These are phyloP conservation scores for Diaporthe amygdali DNA, from an alignment of 2,329 filamentous ascomycete species.

Conservation along the genomic window DNA sequence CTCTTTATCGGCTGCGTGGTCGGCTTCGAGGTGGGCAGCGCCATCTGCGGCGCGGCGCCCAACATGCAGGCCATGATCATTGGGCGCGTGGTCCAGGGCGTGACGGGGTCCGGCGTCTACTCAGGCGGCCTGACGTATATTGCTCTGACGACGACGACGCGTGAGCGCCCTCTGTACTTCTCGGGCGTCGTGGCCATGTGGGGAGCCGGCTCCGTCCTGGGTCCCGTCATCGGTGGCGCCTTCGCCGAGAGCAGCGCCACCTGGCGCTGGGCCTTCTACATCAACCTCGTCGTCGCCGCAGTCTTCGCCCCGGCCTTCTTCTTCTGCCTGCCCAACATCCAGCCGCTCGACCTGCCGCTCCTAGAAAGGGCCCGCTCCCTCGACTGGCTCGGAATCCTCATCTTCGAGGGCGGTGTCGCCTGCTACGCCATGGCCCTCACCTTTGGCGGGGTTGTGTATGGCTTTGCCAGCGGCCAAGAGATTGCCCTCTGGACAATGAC, in stretches of 20 bases:
- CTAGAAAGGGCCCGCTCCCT: slow-evolving; percentile 28
- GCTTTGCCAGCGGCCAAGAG: slow-evolving; percentile 20
- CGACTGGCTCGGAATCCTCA: slow-evolving; percentile 38
- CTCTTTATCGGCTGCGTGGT: background rate
- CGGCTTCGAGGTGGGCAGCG: slow-evolving; percentile 24
- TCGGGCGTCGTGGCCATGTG: slow-evolving; percentile 31
- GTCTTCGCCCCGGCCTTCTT: background rate
- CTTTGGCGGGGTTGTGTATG: slow-evolving; percentile 14
- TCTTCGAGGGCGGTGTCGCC: slow-evolving; percentile 13
- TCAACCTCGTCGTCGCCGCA: slow-evolving; percentile 17
- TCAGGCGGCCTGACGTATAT: slow-evolving; percentile 30
- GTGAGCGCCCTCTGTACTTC: background rate
- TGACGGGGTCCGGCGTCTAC: slow-evolving; percentile 51
- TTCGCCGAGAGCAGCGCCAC: background rate
- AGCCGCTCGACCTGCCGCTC: slow-evolving; percentile 13
- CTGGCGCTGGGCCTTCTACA: slow-evolving; percentile 23
- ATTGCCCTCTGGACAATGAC: slow-evolving; percentile 25
- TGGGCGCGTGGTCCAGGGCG: slow-evolving; percentile 49
- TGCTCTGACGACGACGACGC: background rate
- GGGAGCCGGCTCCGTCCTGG: slow-evolving; percentile 41
- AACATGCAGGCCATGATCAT: slow-evolving; percentile 53
- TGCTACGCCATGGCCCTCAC: slow-evolving; percentile 16
- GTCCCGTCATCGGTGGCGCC: slow-evolving; percentile 19
- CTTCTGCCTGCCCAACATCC: slow-evolving; percentile 14
- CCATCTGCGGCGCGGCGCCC: slow-evolving; percentile 49